These are phyloP conservation scores for Halocafeteria seosinensis DNA, from an alignment of 108 stramenopile species.

Conservation along the genomic window DNA sequence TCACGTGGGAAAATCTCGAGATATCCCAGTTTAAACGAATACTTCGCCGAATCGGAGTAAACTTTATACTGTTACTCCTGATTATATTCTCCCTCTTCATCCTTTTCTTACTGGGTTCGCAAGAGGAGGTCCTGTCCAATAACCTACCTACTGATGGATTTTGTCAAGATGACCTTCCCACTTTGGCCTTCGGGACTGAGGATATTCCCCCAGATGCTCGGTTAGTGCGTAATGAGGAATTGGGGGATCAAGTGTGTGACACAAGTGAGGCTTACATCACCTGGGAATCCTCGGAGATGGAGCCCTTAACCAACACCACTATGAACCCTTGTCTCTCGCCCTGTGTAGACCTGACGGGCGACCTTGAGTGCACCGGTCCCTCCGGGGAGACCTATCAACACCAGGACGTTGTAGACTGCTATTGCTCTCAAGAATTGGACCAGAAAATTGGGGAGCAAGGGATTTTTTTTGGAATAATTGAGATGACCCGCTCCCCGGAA, in stretches of 20 bases:
- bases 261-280: too few relatives aligned
- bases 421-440: neutral
- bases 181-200: neutral
- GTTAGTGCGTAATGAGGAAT: too few relatives aligned
- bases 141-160: neutral
- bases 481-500: neutral
- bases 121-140: neutral
- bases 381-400: too few relatives aligned
- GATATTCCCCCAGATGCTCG: too few relatives aligned
- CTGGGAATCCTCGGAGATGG: too few relatives aligned
- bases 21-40: neutral
- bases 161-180: neutral
- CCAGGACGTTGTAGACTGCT: neutral
- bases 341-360: too few relatives aligned
- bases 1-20: neutral
- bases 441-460: neutral
- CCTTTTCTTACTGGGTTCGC: neutral
- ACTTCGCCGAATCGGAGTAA: neutral
- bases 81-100: neutral
- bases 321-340: too few relatives aligned
- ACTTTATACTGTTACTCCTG: neutral
- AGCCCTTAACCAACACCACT: too few relatives aligned
- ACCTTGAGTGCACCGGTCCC: too few relatives aligned
- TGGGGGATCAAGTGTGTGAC: too few relatives aligned
- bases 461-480: neutral